A percentile compares a stretch with the other conserved stretches of the same genome.
Evolutionary conservation across 305 asterid species (phyloP).

Genomic region (Caryopteris hybrid): DNA sequence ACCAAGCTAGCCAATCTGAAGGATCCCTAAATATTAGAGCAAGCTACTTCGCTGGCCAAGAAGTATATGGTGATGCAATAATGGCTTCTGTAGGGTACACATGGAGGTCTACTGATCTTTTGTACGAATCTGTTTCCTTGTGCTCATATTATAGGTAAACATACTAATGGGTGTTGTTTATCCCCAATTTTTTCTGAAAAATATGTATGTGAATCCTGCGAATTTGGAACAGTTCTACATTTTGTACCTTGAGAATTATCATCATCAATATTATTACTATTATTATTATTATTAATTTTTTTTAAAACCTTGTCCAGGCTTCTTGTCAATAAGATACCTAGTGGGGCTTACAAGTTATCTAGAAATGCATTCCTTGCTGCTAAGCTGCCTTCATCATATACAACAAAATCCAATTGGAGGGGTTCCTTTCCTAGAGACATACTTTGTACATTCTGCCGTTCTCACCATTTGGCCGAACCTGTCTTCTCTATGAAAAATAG

Average conservation of each 20-base stretch:
- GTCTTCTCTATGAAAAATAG: slow-evolving; percentile 37
- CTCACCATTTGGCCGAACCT: slow-evolving; percentile 78
- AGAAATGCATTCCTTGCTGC: slow-evolving; percentile 81
- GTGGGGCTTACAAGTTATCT: slow-evolving; percentile 75
- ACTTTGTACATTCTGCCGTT: slow-evolving; percentile 77
- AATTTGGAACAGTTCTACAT: slow-evolving; percentile 1
- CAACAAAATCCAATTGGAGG: slow-evolving; percentile 76
- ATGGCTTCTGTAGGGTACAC: slow-evolving; percentile 82
- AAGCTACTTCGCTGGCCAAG: slow-evolving; percentile 69
- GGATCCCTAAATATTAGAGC: slow-evolving; percentile 64
- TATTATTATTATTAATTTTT: slow-evolving; percentile 4
- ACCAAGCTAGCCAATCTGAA: slow-evolving; percentile 34
- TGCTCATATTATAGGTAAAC: slow-evolving; percentile 66
- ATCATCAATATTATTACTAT: no score
- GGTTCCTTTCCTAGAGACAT: slow-evolving; percentile 79
- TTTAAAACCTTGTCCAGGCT: slow-evolving; percentile 37
- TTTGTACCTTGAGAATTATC: slow-evolving; percentile 1
- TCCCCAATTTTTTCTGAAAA: neutral
- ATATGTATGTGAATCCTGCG: neutral
- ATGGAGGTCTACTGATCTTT: slow-evolving; percentile 69
- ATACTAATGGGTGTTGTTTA: slow-evolving; percentile 1
- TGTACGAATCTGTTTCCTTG: slow-evolving; percentile 57
- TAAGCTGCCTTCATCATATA: slow-evolving; percentile 64
- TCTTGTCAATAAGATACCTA: slow-evolving; percentile 65
- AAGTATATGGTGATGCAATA: slow-evolving; percentile 75